Percentiles rank a stretch among this genome's conserved stretches.
Conservation (phyloP, 352 stramenopile genomes). For the Globisporangium spinosum region DNA sequence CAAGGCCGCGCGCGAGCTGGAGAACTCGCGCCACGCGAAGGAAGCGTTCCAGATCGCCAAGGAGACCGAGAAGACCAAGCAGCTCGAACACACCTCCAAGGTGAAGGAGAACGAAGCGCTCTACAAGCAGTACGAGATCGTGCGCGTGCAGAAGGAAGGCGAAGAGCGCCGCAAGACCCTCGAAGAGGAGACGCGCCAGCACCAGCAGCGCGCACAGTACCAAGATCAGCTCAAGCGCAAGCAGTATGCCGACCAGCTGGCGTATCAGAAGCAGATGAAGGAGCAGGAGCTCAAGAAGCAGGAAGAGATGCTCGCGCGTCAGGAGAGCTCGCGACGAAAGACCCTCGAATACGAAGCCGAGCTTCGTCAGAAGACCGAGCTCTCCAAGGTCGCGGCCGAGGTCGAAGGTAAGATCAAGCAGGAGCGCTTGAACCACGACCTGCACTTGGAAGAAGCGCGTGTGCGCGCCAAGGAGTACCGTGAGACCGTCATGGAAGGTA, state of each 20-base stretch:
- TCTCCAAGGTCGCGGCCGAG: conserved; percentile 95
- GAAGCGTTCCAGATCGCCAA: conserved; percentile 95
- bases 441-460: conserved; percentile 95
- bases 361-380: conserved; percentile 91
- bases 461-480: conserved; percentile 89
- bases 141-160: conserved; percentile 95
- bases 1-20: conserved; percentile 96
- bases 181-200: conserved; percentile 96
- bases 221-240: conserved; percentile 98
- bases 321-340: conserved; percentile 95
- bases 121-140: conserved; percentile 93
- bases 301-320: conserved; percentile 95
- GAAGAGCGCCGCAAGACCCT: conserved; percentile 97
- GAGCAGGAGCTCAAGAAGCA: conserved; percentile 98
- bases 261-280: conserved; percentile 94
- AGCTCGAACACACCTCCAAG: conserved; percentile 90
- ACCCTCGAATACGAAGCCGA: conserved; percentile 97
- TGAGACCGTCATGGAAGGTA: conserved; percentile 94
- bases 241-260: conserved; percentile 96
- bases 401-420: conserved; percentile 94
- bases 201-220: conserved; percentile 96
- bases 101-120: conserved; percentile 88
- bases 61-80: conserved; percentile 94
- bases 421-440: conserved; percentile 97
- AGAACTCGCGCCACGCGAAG: conserved; percentile 91